Evolutionary conservation across 495 filamentous ascomycete species (phyloP).

Genomic region (Beverwykella pulmonaria): DNA sequence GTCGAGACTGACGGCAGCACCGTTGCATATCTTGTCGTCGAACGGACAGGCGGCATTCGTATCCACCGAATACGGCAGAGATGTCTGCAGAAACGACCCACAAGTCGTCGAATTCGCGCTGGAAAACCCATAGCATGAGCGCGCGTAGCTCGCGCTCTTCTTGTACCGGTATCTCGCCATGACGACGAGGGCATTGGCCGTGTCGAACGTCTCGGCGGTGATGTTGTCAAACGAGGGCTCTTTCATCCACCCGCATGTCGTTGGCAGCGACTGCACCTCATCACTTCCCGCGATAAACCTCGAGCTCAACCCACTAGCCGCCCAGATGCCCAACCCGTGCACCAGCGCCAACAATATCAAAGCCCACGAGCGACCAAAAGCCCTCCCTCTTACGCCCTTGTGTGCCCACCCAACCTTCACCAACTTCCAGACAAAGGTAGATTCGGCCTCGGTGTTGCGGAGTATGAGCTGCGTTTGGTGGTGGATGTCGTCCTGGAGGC

Average conservation of each 20-base stretch:
- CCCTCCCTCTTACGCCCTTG: conserved; percentile 4
- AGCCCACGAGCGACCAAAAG: background rate
- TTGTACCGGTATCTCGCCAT: conserved; percentile 6
- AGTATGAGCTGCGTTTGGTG: conserved; percentile 24
- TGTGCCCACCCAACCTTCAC: conserved; percentile 5
- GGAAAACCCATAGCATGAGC: conserved; percentile 6
- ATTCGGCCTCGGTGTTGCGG: conserved; percentile 15
- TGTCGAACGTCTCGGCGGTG: background rate
- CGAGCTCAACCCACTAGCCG: conserved; percentile 3
- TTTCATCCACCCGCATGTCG: conserved; percentile 15
- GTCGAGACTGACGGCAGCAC: conserved; percentile 10
- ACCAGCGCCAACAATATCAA: conserved; percentile 4
- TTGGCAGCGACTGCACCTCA: background rate
- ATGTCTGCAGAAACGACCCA: background rate
- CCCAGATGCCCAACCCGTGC: conserved; percentile 7
- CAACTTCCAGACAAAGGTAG: conserved; percentile 3
- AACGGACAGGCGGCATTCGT: conserved; percentile 18
- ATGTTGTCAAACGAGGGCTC: background rate
- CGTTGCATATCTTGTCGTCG: conserved; percentile 23
- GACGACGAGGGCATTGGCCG: conserved; percentile 15
- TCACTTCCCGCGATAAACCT: background rate
- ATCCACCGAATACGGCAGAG: background rate
- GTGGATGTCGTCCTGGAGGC: conserved; percentile 11
- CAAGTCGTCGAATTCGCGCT: conserved; percentile 2
- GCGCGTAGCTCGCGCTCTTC: conserved; percentile 10